Base-by-base conservation (phyloP, 2,329 filamentous ascomycete genomes). In the Byssothecium circinans region DNA sequence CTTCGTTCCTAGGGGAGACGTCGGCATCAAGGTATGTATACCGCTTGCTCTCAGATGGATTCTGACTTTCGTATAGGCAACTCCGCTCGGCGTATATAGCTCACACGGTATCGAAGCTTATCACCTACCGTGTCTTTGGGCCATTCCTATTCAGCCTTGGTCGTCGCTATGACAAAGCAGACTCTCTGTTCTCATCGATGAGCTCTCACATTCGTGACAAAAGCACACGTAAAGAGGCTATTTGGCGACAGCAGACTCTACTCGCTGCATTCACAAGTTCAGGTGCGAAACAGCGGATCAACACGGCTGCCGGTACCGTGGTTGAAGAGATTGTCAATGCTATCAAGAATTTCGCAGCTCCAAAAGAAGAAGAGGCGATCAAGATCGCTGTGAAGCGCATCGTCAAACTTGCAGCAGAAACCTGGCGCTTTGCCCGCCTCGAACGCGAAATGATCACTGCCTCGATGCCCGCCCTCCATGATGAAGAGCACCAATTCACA, bases 231-330 rank as follows among this genome's bases (percentile, higher is more conserved):
- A 78, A 78, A 47, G 80, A 82, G 60, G 78, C 80, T 3, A 78
- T 81, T 48, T 82, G 80, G 80, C 72, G 80, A 43, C 78, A 81
- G 47, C 79, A 82, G 53, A 82, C 80, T 2, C 74, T 82, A 12
- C 78, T 79, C 50, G 79, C 80, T 15, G 77, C 79, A 8, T 82
- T 81, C 62, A 81, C 78, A 5, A 77, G 78, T 29, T 78, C 76
- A 2, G 78, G 78, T 47, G 80, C 79, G 1, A 82, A 82, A 52
- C 75, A 79, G 54, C 75, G 77, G 15, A 81, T 81, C 58, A 80
- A 80, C 48, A 75, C 78, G 10, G 78, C 77, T 15, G 80, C 80
- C 0, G 75, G 77, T 4, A 75, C 76, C 15, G 79, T 82, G 22
- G 78, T 82, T 8, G 78, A 81, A 41, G 80, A 82, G 50, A 82